Percentiles rank a stretch among this genome's conserved stretches.
Evolutionary conservation across 2,329 filamentous ascomycete species (phyloP).

Genomic region (Metarhizium robertsii): DNA sequence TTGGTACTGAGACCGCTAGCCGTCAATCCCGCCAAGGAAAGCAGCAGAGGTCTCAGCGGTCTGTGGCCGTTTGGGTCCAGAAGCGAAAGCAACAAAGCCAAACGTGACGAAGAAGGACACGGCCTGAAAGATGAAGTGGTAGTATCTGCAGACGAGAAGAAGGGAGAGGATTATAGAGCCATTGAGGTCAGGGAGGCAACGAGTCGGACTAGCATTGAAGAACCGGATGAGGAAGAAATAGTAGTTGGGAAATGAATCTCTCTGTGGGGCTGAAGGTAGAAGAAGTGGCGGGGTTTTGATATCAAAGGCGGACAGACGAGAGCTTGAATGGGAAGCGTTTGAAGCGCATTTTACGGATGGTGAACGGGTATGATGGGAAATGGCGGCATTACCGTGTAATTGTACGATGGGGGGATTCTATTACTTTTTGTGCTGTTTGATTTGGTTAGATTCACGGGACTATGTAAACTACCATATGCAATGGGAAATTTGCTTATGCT

Average conservation of each 20-base stretch:
- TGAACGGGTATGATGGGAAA: neutral
- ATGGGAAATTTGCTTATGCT: neutral
- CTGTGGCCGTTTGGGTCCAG: constrained; percentile 49
- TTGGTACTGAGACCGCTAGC: constrained; percentile 47
- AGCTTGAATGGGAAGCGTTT: neutral
- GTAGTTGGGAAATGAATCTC: constrained; percentile 20
- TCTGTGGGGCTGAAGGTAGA: constrained; percentile 1
- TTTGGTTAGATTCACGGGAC: neutral
- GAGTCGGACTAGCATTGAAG: constrained; percentile 49
- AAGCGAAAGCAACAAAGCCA: constrained; percentile 19
- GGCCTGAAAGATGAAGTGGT: constrained; percentile 14
- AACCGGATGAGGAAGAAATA: constrained; percentile 45
- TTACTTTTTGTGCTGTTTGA: neutral
- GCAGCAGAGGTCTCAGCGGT: constrained; percentile 36
- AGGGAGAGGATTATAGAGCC: constrained; percentile 28
- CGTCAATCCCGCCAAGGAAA: constrained; percentile 38
- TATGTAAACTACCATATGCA: constrained; percentile 7
- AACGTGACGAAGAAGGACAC: constrained; percentile 19
- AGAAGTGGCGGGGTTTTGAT: constrained; percentile 1
- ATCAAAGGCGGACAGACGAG: neutral
- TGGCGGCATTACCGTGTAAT: neutral
- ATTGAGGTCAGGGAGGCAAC: constrained; percentile 45
- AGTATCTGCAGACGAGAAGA: constrained; percentile 3
- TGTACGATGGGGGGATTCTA: neutral
- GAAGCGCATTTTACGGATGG: neutral